Base-by-base conservation (phyloP, 2,329 filamentous ascomycete genomes). In the Cladophialophora bantiana region DNA sequence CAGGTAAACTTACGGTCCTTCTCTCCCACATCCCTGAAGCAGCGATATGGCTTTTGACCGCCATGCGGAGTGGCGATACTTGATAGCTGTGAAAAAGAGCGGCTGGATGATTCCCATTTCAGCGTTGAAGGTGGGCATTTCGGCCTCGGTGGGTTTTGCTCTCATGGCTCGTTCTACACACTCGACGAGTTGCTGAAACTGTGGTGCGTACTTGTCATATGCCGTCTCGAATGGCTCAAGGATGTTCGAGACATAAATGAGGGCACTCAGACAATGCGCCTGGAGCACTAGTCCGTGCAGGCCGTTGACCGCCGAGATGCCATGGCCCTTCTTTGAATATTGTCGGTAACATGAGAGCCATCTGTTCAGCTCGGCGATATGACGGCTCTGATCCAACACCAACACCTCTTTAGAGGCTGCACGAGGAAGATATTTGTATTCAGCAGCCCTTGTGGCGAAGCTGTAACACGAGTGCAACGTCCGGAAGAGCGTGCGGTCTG, bases 41-140 rank as follows among this genome's bases (percentile, higher is more conserved):
- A 67, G 42, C 2, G 40, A 55, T 38, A 64, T 64, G n/a, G 65
- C 65, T 26, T 38, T 38, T 9, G 36, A 40, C n/a, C 65, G 65
- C 53, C 48, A 64, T 6, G 2, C 36, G 2, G 54, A 42, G 7
- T 64, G 18, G 4, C 65, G 65, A 36, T 64, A 67, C 32, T 59
- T 64, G 7, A 40, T 15, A 2, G 65, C 65, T 15, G 65, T 67
- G 34, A 64, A 59, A 40, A 40, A 59, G 26, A 67, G 60, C 7
- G 65, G 59, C 32, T 64, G 55, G 34, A 67, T 64, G 15, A 67
- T 12, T 7, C 65, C 65, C 31, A 56, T 60, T 20, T 50, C 50
- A 9, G 52, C 26, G 15, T 18, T 53, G 42, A 58, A 66, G 6
- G 55, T 60, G 15, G 56, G 56, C 36, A 61, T 48, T 7, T 55